Evolutionary conservation across 2,329 filamentous ascomycete genomes (phyloP).

Genomic region (Lachnellula hyalina): DNA sequence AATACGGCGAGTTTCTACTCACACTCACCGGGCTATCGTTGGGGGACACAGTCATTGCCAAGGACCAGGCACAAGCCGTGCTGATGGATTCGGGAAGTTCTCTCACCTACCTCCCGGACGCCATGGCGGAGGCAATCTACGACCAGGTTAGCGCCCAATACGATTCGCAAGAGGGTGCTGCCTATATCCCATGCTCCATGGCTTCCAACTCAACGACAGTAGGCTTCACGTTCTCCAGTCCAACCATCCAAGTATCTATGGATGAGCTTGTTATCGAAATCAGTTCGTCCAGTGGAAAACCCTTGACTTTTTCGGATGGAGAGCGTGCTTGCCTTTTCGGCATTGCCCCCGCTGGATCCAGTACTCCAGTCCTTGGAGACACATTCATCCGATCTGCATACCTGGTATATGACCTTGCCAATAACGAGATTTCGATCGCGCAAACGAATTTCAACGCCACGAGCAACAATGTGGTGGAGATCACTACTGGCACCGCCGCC

Average conservation of each 20-base stretch:
- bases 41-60: slow-evolving; percentile 38
- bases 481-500: slow-evolving; percentile 41
- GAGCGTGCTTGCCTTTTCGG: slow-evolving; percentile 60
- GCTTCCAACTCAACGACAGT: slow-evolving; percentile 38
- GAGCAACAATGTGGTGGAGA: slow-evolving; percentile 47
- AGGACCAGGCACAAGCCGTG: slow-evolving; percentile 51
- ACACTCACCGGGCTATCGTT: slow-evolving; percentile 57
- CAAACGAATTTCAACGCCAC: slow-evolving; percentile 59
- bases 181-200: slow-evolving; percentile 57
- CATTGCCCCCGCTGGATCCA: slow-evolving; percentile 51
- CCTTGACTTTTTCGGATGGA: slow-evolving; percentile 49
- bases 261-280: slow-evolving; percentile 54
- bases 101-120: slow-evolving; percentile 60
- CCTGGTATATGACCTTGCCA: slow-evolving; percentile 68
- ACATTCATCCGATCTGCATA: slow-evolving; percentile 72
- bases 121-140: slow-evolving; percentile 50
- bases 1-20: slow-evolving; percentile 60
- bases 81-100: slow-evolving; percentile 68
- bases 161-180: slow-evolving; percentile 45
- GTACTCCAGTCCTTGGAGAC: slow-evolving; percentile 63
- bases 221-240: slow-evolving; percentile 50
- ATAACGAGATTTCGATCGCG: slow-evolving; percentile 66
- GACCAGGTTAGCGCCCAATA: slow-evolving; percentile 54
- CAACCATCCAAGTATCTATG: slow-evolving; percentile 50
- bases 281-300: slow-evolving; percentile 39